Percentiles rank a stretch among this genome's conserved stretches.
Evolutionary conservation across 495 filamentous ascomycete species (phyloP).

Genomic region (Talaromyces borbonicus): DNA sequence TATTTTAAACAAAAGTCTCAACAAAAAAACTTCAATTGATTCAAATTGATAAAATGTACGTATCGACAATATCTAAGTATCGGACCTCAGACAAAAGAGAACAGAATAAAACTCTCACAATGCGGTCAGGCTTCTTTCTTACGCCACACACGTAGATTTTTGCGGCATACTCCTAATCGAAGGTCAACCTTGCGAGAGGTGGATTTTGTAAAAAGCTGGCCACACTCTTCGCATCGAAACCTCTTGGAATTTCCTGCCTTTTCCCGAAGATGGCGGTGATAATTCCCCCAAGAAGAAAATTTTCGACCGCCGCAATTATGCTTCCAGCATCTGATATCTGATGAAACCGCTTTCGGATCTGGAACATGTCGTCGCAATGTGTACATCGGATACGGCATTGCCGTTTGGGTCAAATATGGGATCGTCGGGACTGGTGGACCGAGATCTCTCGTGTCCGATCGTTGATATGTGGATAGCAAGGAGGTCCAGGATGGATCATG

Average conservation of each 20-base stretch:
- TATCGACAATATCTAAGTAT: no score
- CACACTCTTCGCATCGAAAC: not conserved
- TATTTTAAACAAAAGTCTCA: no score
- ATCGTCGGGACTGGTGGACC: not conserved
- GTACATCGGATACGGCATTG: not conserved
- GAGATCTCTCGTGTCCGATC: not conserved
- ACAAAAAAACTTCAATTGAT: no score
- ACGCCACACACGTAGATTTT: no score
- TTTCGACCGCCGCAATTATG: constrained; percentile 1
- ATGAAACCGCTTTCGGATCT: not conserved
- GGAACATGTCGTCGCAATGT: not conserved
- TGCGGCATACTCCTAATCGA: not conserved
- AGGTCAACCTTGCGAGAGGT: not conserved
- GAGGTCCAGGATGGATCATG: not conserved
- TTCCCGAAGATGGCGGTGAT: constrained; percentile 1
- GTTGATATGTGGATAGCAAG: not conserved
- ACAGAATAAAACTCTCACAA: no score
- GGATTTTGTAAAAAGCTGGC: not conserved
- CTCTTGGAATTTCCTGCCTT: not conserved
- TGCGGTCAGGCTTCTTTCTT: no score
- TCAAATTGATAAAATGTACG: no score
- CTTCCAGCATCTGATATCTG: constrained; percentile 1
- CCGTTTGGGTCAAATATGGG: not conserved
- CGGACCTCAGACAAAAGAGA: no score
- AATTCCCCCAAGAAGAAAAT: not conserved